Conservation (phyloP, 495 filamentous ascomycete genomes). For the Hypoxylon rickii region DNA sequence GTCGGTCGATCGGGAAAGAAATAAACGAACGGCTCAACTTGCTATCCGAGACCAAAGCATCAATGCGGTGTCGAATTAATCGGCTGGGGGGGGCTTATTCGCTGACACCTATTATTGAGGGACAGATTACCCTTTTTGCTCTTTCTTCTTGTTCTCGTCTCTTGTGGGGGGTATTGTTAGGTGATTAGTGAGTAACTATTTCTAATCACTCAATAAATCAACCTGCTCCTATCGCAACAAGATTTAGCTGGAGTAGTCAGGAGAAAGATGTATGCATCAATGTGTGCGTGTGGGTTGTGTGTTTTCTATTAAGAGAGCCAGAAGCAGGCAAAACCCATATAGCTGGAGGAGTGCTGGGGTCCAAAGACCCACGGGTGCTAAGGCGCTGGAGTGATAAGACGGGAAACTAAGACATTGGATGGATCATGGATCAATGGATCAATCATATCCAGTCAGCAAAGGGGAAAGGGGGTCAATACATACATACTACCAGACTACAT, state of each 20-base stretch:
- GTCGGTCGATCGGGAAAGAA: slow-evolving; percentile 17
- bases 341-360: too few relatives aligned
- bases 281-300: slow-evolving; percentile 4
- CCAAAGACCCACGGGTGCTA: too few relatives aligned
- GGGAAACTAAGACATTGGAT: slow-evolving; percentile 23
- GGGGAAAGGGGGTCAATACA: slow-evolving; percentile 20
- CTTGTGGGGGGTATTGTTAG: too few relatives aligned
- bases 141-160: not conserved
- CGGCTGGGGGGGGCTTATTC: not conserved
- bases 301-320: not conserved
- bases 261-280: slow-evolving; percentile 4
- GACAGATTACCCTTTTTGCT: too few relatives aligned
- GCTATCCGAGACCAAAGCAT: slow-evolving; percentile 34
- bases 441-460: slow-evolving; percentile 26
- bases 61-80: slow-evolving; percentile 24
- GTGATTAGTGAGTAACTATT: not conserved
- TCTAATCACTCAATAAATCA: not conserved
- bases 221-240: not conserved
- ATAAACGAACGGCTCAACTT: slow-evolving; percentile 27
- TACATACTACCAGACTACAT: too few relatives aligned
- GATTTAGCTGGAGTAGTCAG: not conserved
- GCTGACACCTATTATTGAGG: too few relatives aligned
- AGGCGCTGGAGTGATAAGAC: slow-evolving; percentile 18
- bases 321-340: not conserved
- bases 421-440: not conserved